Evolutionary conservation across 2,329 filamentous ascomycete genomes (phyloP).

Genomic region (Neonectria sp.): DNA sequence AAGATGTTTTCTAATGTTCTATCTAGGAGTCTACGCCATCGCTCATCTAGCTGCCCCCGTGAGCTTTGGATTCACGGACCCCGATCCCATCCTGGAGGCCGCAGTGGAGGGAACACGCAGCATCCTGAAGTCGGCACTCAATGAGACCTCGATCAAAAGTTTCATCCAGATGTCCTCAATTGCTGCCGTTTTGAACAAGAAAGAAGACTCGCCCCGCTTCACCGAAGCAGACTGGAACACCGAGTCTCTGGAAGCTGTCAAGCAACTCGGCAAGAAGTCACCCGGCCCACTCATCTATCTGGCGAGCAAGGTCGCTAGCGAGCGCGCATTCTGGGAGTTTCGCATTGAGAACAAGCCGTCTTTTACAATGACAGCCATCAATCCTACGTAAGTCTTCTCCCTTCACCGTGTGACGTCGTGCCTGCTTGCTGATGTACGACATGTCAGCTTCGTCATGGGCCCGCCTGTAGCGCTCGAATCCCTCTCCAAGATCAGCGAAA

Average conservation of each 20-base stretch:
- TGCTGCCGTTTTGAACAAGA: constrained; percentile 32
- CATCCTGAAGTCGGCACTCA: constrained; percentile 40
- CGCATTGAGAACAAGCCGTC: constrained; percentile 37
- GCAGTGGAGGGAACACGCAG: constrained; percentile 38
- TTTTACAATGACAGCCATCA: constrained; percentile 43
- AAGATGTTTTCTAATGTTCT: constrained; percentile 3
- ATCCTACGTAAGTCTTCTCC: constrained; percentile 37
- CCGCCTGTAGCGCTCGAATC: constrained; percentile 39
- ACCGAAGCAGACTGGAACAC: constrained; percentile 46
- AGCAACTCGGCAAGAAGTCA: constrained; percentile 39
- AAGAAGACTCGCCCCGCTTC: constrained; percentile 30
- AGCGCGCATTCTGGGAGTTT: constrained; percentile 46
- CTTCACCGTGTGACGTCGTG: too few relatives aligned
- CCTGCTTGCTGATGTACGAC: constrained; percentile 1
- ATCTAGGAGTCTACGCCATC: constrained; percentile 41
- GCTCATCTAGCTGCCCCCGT: constrained; percentile 42
- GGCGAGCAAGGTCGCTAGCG: constrained; percentile 42
- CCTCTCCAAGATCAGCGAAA: constrained; percentile 37
- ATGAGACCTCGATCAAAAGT: constrained; percentile 41
- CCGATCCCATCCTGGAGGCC: constrained; percentile 38
- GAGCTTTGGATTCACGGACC: constrained; percentile 39
- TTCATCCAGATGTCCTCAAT: constrained; percentile 46
- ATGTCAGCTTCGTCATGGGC: constrained; percentile 44
- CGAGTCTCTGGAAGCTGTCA: constrained; percentile 32
- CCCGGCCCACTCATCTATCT: constrained; percentile 38